Evolutionary conservation across 106 monocot species (phyloP).

Genomic region (Acanthochlamys bracteata): DNA sequence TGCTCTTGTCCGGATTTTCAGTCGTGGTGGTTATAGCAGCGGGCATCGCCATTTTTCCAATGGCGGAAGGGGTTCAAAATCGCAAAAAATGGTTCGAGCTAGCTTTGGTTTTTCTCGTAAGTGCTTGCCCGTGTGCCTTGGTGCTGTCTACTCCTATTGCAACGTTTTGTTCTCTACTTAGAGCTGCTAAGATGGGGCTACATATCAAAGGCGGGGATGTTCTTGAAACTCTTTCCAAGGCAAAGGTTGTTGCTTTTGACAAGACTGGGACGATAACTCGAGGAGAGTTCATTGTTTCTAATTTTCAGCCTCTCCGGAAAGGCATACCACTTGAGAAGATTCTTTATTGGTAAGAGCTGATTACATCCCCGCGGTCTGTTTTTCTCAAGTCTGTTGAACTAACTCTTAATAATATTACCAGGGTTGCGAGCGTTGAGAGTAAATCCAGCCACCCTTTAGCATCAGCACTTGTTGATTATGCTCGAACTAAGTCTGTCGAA

Average conservation of each 20-base stretch:
- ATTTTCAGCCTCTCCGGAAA: conserved; percentile 31
- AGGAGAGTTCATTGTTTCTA: conserved; percentile 69
- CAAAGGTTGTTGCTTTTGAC: conserved; percentile 81
- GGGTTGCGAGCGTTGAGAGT: conserved; percentile 91
- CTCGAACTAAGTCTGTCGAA: conserved; percentile 49
- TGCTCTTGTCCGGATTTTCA: conserved; percentile 21
- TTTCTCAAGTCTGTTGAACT: neutral
- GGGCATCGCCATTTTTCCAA: conserved; percentile 51
- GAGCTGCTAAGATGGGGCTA: conserved; percentile 65
- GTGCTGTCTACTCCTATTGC: conserved; percentile 95
- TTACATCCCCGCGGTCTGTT: neutral
- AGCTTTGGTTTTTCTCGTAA: conserved; percentile 84
- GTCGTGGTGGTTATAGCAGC: conserved; percentile 61
- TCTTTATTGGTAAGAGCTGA: conserved; percentile 62
- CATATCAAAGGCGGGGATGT: conserved; percentile 90
- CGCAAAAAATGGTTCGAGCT: conserved; percentile 58
- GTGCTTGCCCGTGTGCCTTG: conserved; percentile 91
- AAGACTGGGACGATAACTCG: conserved; percentile 94
- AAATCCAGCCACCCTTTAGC: conserved; percentile 99
- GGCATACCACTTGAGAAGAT: conserved; percentile 35
- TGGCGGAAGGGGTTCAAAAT: conserved; percentile 24
- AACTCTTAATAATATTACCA: conserved; percentile 12
- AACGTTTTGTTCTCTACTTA: conserved; percentile 74
- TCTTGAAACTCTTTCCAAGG: conserved; percentile 64
- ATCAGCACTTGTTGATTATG: conserved; percentile 64